A percentile compares a stretch with the other conserved stretches of the same genome.
Conservation (phyloP, 1,284 basidiomycete genomes). For the Phellinidium pouzarii region DNA sequence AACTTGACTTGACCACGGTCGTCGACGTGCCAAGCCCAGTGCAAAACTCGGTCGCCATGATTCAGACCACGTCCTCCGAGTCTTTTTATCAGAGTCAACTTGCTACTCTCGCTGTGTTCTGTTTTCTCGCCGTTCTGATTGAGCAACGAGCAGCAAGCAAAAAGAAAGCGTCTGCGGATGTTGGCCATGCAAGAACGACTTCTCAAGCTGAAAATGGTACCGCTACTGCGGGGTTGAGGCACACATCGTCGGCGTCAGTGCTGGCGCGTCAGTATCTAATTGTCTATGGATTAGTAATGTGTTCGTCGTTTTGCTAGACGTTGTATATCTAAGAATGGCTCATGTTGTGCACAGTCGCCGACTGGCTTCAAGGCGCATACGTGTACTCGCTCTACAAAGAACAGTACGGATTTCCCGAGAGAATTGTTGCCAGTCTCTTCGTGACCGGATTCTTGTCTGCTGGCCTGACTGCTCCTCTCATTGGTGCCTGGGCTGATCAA, state of each 20-base stretch:
- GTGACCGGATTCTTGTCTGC: slow-evolving; percentile 69
- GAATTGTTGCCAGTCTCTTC: slow-evolving; percentile 60
- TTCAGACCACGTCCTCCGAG: too few species aligned
- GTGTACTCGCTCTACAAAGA: slow-evolving; percentile 66
- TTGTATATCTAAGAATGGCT: neutral
- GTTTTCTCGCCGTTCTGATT: slow-evolving; percentile 38
- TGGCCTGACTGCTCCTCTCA: slow-evolving; percentile 56
- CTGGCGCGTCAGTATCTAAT: slow-evolving; percentile 53
- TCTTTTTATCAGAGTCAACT: slow-evolving; percentile 51
- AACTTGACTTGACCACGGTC: neutral
- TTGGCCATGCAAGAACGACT: slow-evolving; percentile 21
- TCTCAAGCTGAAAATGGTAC: slow-evolving; percentile 31
- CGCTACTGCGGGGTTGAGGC: slow-evolving; percentile 15
- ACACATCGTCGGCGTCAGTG: slow-evolving; percentile 23
- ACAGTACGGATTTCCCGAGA: slow-evolving; percentile 57
- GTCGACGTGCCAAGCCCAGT: neutral
- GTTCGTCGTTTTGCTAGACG: slow-evolving; percentile 32
- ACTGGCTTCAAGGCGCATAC: slow-evolving; percentile 77
- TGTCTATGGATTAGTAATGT: slow-evolving; percentile 70
- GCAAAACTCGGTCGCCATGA: neutral
- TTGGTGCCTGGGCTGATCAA: slow-evolving; percentile 72
- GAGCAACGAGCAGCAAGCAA: slow-evolving; percentile 39
- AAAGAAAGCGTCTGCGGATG: slow-evolving; percentile 18
- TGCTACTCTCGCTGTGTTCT: slow-evolving; percentile 37
- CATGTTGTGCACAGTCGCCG: slow-evolving; percentile 42